Evolutionary conservation across 805 yeast species (phyloP).

Genomic region (Candida adriatica): DNA sequence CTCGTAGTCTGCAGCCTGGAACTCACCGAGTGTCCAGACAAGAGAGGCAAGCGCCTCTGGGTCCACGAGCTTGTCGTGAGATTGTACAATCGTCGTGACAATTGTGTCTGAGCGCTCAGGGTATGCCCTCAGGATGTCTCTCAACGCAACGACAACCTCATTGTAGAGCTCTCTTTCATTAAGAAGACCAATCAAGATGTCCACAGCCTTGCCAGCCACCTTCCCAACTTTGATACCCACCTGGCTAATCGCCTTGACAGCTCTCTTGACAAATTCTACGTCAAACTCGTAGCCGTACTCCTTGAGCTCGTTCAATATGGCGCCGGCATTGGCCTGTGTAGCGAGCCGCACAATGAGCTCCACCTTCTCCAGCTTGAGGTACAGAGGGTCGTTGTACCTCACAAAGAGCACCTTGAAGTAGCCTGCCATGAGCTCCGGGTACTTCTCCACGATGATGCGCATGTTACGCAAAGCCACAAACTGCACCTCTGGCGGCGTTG

Average conservation of each 20-base stretch:
- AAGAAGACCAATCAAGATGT: conserved; percentile 49
- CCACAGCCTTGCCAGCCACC: conserved; percentile 49
- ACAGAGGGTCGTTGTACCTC: conserved; percentile 78
- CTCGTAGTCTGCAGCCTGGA: conserved; percentile 49
- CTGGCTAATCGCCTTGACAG: conserved; percentile 64
- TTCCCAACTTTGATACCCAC: conserved; percentile 58
- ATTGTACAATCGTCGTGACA: conserved; percentile 46
- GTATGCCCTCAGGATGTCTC: conserved; percentile 61
- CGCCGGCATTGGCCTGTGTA: conserved; percentile 47
- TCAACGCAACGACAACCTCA: conserved; percentile 55
- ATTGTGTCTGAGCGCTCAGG: conserved; percentile 44
- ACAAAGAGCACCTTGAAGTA: conserved; percentile 88
- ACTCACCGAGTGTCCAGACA: conserved; percentile 70
- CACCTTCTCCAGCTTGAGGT: conserved; percentile 68
- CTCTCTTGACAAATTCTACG: conserved; percentile 60
- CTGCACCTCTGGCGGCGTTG: conserved; percentile 91
- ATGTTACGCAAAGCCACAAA: conserved; percentile 90
- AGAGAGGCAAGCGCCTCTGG: conserved; percentile 46
- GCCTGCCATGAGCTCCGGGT: conserved; percentile 68
- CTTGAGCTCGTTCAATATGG: conserved; percentile 61
- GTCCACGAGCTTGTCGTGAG: conserved; percentile 40
- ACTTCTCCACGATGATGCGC: conserved; percentile 80
- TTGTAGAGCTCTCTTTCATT: conserved; percentile 61
- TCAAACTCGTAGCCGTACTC: conserved; percentile 86
- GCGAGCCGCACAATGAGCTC: conserved; percentile 70